A percentile compares a stretch with the other conserved stretches of the same genome.
Evolutionary conservation across 148 eudicot species (phyloP).

Genomic region (Fagopyrum esculentum): DNA sequence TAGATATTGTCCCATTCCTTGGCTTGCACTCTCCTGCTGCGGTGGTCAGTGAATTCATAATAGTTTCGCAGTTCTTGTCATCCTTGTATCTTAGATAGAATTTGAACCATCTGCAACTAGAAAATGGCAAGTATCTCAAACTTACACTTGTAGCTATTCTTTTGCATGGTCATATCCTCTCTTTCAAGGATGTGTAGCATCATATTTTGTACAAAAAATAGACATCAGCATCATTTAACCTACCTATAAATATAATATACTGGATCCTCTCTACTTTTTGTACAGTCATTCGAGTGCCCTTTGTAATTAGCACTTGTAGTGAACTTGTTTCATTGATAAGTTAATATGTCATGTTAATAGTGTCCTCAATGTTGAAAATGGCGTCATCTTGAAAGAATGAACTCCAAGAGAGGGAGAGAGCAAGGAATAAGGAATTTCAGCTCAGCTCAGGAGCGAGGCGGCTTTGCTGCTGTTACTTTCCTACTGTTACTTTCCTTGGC

Average conservation of each 20-base stretch:
- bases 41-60: constrained; percentile 77
- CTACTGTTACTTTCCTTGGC: no score
- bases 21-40: constrained; percentile 88
- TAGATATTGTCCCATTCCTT: constrained; percentile 91
- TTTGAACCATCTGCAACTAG: neutral
- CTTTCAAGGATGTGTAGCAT: constrained; percentile 32
- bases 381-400: no score
- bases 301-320: neutral
- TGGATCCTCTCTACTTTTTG: neutral
- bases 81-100: constrained; percentile 77
- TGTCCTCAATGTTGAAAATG: no score
- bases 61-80: constrained; percentile 80
- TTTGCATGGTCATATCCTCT: constrained; percentile 26
- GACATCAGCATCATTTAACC: neutral
- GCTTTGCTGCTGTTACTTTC: no score
- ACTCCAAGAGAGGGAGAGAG: no score
- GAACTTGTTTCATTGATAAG: neutral
- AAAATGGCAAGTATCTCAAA: neutral
- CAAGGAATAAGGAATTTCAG: no score
- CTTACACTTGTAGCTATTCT: constrained; percentile 25
- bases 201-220: constrained; percentile 49
- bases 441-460: neutral
- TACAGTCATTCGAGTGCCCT: neutral
- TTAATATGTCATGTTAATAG: neutral
- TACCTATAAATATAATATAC: neutral